Evolutionary conservation across 345 rosid genomes (phyloP).

Genomic region (Erucastrum elatum): DNA sequence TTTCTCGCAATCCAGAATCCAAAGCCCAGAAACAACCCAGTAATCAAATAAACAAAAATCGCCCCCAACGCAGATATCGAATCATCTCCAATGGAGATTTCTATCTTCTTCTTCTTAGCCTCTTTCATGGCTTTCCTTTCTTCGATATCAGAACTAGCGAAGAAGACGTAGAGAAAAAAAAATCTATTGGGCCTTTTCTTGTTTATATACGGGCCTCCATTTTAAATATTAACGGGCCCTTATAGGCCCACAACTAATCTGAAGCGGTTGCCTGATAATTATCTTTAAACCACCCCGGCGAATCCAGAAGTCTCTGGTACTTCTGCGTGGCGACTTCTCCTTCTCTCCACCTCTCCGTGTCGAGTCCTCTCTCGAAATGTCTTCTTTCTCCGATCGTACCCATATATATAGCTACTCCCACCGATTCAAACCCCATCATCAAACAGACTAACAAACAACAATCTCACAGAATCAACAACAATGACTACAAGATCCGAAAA

Average conservation of each 20-base stretch:
- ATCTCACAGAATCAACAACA: not conserved
- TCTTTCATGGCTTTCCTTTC: constrained; percentile 17
- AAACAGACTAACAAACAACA: constrained; percentile 16
- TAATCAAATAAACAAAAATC: constrained; percentile 42
- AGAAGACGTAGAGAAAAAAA: not conserved
- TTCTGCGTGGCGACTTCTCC: constrained; percentile 6
- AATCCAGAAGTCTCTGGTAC: constrained; percentile 35
- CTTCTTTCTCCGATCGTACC: not conserved
- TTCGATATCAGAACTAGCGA: not conserved
- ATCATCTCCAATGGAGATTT: constrained; percentile 1
- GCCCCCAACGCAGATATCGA: constrained; percentile 40
- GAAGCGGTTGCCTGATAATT: not conserved
- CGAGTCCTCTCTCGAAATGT: constrained; percentile 23
- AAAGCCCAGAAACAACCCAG: constrained; percentile 45
- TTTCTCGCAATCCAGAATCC: constrained; percentile 53
- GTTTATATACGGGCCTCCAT: not conserved
- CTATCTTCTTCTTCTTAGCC: constrained; percentile 23
- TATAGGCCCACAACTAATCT: not conserved
- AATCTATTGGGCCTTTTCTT: not conserved
- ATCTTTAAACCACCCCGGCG: not conserved
- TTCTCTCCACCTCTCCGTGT: constrained; percentile 15
- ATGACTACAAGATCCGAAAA: constrained; percentile 40
- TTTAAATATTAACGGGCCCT: constrained; percentile 1
- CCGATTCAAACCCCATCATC: not conserved
- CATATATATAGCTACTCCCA: constrained; percentile 32